These are phyloP conservation scores for Mucor velutinosus DNA, from an alignment of 371 early-diverging fungal species.

Conservation along the genomic window DNA sequence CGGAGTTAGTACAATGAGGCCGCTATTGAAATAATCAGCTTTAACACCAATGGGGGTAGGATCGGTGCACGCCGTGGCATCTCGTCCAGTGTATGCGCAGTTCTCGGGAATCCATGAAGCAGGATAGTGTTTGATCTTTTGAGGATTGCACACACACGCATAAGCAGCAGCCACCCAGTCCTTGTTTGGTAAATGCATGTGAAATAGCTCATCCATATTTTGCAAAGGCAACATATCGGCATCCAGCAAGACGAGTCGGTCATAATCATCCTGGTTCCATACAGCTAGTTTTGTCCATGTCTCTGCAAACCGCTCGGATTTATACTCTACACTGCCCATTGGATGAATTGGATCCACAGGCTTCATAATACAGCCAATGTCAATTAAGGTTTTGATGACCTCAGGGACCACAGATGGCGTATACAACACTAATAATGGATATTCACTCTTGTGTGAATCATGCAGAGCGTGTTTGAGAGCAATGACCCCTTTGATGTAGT, in stretches of 20 bases:
- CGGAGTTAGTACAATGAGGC: slow-evolving; percentile 54
- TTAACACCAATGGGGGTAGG: not conserved
- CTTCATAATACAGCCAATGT: slow-evolving; percentile 67
- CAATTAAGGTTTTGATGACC: slow-evolving; percentile 47
- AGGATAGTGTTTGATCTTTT: slow-evolving; percentile 42
- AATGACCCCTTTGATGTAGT: slow-evolving; percentile 81
- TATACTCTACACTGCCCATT: slow-evolving; percentile 65
- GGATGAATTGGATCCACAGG: slow-evolving; percentile 73
- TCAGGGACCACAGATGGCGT: slow-evolving; percentile 56
- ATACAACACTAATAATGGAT: slow-evolving; percentile 70
- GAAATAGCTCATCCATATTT: slow-evolving; percentile 77
- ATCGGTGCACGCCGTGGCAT: slow-evolving; percentile 8
- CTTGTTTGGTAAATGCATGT: slow-evolving; percentile 20
- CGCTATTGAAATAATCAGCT: slow-evolving; percentile 54
- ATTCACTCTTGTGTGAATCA: slow-evolving; percentile 55
- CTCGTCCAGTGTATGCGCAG: slow-evolving; percentile 43
- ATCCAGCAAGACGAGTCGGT: slow-evolving; percentile 78
- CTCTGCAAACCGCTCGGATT: slow-evolving; percentile 37
- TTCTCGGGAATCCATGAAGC: slow-evolving; percentile 47
- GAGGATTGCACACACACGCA: slow-evolving; percentile 57
- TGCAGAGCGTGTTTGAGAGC: slow-evolving; percentile 79
- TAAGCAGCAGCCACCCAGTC: slow-evolving; percentile 47
- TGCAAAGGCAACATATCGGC: slow-evolving; percentile 83
- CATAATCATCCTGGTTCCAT: slow-evolving; percentile 69
- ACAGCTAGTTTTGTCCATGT: slow-evolving; percentile 89